These are phyloP conservation scores for Teratosphaeria destructans DNA, from an alignment of 2,329 filamentous ascomycete species.

Conservation along the genomic window DNA sequence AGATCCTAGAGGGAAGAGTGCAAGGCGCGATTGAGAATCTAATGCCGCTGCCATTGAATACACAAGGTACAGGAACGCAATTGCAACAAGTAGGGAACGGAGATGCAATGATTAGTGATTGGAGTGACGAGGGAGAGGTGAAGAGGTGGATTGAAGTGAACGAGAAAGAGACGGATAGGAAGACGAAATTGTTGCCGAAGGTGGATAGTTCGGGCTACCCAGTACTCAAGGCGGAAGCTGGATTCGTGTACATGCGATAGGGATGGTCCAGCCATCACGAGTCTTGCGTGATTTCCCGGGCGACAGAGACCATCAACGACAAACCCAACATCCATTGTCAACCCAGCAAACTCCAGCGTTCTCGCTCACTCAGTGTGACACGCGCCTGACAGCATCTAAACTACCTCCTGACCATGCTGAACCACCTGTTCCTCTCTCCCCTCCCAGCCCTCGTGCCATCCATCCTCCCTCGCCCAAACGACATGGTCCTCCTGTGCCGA, in stretches of 20 bases:
- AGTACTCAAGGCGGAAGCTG: slow-evolving; percentile 13
- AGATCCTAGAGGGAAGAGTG: slow-evolving; percentile 18
- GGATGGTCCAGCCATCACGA: neutral
- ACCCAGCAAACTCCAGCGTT: no score
- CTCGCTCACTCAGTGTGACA: no score
- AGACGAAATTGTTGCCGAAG: slow-evolving; percentile 17
- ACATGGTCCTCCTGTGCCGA: no score
- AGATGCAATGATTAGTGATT: slow-evolving; percentile 20
- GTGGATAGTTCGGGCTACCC: slow-evolving; percentile 22
- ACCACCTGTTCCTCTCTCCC: neutral
- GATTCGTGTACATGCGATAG: slow-evolving; percentile 18
- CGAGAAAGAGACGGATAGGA: slow-evolving; percentile 20
- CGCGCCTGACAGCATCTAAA: no score
- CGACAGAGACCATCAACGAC: no score
- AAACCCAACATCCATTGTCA: no score
- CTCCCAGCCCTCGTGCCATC: neutral
- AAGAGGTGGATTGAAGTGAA: slow-evolving; percentile 19
- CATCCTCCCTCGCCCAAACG: neutral
- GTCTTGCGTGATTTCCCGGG: no score
- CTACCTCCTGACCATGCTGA: neutral
- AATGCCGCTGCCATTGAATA: slow-evolving; percentile 21
- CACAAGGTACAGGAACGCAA: slow-evolving; percentile 21
- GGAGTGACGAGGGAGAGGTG: slow-evolving; percentile 22
- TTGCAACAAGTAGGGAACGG: slow-evolving; percentile 21
- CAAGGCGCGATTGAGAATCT: slow-evolving; percentile 21